A percentile compares a stretch with the other conserved stretches of the same genome.
Conservation (phyloP, 768 basidiomycete species). For the Rhodosporidiobolus sp. region DNA sequence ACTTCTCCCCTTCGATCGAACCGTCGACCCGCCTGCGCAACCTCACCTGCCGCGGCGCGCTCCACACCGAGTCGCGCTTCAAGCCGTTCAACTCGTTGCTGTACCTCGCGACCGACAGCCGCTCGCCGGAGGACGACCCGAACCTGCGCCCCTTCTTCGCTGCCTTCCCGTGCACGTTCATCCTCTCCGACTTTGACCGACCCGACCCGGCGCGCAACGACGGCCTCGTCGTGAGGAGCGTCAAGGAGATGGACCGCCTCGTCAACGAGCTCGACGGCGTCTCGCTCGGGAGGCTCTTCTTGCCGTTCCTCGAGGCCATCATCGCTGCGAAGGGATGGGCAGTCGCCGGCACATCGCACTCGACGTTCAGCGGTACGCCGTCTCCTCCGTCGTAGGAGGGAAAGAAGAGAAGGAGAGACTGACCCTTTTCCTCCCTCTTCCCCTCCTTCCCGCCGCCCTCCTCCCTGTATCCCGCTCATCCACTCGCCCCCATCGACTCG, state of each 20-base stretch:
- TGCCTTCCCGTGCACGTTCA: constrained; percentile 64
- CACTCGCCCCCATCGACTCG: too few species aligned
- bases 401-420: neutral
- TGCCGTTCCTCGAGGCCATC: constrained; percentile 68
- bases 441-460: neutral
- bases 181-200: constrained; percentile 57
- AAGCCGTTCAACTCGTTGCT: constrained; percentile 57
- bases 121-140: constrained; percentile 51
- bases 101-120: constrained; percentile 65
- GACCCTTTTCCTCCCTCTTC: neutral
- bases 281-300: constrained; percentile 53
- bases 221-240: constrained; percentile 34
- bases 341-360: constrained; percentile 30
- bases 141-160: constrained; percentile 54
- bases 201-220: constrained; percentile 12
- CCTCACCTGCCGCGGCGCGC: constrained; percentile 35
- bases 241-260: constrained; percentile 48
- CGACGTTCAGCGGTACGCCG: constrained; percentile 31
- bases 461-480: too few species aligned
- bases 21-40: constrained; percentile 13
- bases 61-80: constrained; percentile 50
- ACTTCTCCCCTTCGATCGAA: neutral
- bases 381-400: neutral
- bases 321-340: constrained; percentile 53
- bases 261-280: constrained; percentile 56